phyloP scores from a whole-genome alignment of 192 early-diverging fungal species.

The Piromyces sp. region DNA sequence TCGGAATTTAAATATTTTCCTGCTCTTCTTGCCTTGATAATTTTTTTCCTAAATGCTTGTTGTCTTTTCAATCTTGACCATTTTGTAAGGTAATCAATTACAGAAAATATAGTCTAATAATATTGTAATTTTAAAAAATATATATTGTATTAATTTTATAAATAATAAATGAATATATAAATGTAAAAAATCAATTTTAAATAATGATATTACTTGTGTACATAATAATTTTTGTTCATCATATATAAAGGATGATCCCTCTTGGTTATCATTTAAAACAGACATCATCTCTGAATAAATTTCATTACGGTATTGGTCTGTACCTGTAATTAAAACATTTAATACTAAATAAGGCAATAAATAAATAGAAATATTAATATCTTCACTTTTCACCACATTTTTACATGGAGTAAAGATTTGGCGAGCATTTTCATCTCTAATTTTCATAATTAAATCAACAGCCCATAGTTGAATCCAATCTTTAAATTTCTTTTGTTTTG shows the following conservation, averaged over 20 bases:
- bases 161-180: no score
- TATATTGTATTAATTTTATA: no score
- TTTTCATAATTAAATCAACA: constrained; percentile 19
- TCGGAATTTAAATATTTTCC: constrained; percentile 6
- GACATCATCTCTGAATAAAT: constrained; percentile 19
- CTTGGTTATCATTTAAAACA: constrained; percentile 13
- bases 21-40: constrained; percentile 2
- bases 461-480: constrained; percentile 27
- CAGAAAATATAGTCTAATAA: constrained; percentile 17
- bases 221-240: constrained; percentile 13
- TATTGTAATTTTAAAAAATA: no score
- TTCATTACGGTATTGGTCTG: constrained; percentile 3
- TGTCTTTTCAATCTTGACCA: constrained; percentile 17
- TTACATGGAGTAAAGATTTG: constrained; percentile 15
- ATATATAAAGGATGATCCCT: neutral
- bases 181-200: no score
- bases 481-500: constrained; percentile 5
- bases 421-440: constrained; percentile 8
- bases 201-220: constrained; percentile 28
- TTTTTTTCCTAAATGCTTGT: constrained; percentile 8
- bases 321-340: constrained; percentile 20
- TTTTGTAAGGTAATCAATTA: constrained; percentile 32
- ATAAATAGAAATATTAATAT: constrained; percentile 17
- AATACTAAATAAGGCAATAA: constrained; percentile 33
- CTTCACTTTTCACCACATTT: constrained; percentile 15